Evolutionary conservation across 2,329 filamentous ascomycete species (phyloP).

Genomic region (Lojkania enalia): DNA sequence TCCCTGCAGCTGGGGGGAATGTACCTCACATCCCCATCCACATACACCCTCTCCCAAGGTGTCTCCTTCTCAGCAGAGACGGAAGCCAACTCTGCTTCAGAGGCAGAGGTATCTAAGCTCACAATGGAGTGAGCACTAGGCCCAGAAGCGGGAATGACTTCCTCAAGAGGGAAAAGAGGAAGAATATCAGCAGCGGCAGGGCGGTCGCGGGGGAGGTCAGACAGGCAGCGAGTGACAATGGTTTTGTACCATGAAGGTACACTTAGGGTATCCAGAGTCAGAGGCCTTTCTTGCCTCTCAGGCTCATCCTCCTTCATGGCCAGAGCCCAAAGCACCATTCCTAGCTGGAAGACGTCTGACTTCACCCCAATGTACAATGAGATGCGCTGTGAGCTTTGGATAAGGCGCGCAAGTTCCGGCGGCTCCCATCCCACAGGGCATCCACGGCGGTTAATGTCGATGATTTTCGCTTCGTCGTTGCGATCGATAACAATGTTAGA

Average conservation of each 20-base stretch:
- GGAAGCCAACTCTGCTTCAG: constrained; percentile 41
- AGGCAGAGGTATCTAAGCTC: constrained; percentile 43
- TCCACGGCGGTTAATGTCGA: constrained; percentile 96
- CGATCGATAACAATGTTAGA: constrained; percentile 95
- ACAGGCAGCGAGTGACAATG: constrained; percentile 77
- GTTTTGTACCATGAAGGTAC: constrained; percentile 79
- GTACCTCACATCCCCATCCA: constrained; percentile 44
- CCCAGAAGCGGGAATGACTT: constrained; percentile 30
- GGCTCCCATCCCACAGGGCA: constrained; percentile 98
- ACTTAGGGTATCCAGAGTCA: constrained; percentile 10
- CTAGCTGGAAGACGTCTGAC: constrained; percentile 92
- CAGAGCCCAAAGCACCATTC: constrained; percentile 95
- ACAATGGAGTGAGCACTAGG: constrained; percentile 41
- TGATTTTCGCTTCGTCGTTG: constrained; percentile 86
- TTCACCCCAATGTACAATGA: constrained; percentile 98
- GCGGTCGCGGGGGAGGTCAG: constrained; percentile 71
- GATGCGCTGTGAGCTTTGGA: constrained; percentile 86
- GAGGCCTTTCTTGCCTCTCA: constrained; percentile 74
- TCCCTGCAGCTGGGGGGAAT: constrained; percentile 38
- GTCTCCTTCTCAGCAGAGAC: constrained; percentile 40
- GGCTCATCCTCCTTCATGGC: constrained; percentile 89
- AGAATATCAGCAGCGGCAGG: constrained; percentile 74
- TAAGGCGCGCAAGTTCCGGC: constrained; percentile 82
- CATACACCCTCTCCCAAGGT: constrained; percentile 45
- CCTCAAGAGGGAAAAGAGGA: constrained; percentile 30